These are phyloP conservation scores for Solanum chaucha DNA, from an alignment of 257 asterid genomes.

Conservation along the genomic window DNA sequence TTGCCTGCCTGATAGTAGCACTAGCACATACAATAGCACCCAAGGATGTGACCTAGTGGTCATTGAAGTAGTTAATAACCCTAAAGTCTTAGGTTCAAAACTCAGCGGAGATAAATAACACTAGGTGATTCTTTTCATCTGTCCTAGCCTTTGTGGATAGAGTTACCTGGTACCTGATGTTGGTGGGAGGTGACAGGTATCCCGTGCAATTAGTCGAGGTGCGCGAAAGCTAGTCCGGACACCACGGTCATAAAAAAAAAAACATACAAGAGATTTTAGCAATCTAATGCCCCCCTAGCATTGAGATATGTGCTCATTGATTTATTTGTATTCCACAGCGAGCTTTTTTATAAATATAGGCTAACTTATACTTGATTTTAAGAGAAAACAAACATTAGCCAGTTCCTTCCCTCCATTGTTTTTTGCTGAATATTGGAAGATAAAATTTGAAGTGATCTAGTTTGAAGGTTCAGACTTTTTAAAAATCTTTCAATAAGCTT, in stretches of 20 bases:
- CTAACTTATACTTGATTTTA: neutral
- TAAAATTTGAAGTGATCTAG: neutral
- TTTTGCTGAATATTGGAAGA: neutral
- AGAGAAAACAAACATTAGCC: neutral
- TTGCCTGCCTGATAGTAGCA: neutral
- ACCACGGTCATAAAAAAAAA: no score
- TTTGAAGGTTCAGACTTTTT: neutral
- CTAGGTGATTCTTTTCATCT: no score
- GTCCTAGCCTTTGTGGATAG: no score
- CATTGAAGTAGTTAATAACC: no score
- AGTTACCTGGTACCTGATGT: no score
- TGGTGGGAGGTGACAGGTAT: no score
- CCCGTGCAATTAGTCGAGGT: no score
- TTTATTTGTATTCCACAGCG: neutral
- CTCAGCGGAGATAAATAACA: no score
- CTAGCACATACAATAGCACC: no score
- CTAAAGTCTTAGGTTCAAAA: no score
- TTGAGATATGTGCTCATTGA: neutral
- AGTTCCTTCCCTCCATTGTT: neutral
- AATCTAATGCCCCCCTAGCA: neutral
- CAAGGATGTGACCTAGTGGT: no score
- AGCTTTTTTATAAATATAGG: neutral
- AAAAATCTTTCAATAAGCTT: neutral
- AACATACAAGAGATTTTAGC: neutral
- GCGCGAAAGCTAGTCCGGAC: no score